Conservation (phyloP, 495 filamentous ascomycete species). For the Lentithecium fluviatile region DNA sequence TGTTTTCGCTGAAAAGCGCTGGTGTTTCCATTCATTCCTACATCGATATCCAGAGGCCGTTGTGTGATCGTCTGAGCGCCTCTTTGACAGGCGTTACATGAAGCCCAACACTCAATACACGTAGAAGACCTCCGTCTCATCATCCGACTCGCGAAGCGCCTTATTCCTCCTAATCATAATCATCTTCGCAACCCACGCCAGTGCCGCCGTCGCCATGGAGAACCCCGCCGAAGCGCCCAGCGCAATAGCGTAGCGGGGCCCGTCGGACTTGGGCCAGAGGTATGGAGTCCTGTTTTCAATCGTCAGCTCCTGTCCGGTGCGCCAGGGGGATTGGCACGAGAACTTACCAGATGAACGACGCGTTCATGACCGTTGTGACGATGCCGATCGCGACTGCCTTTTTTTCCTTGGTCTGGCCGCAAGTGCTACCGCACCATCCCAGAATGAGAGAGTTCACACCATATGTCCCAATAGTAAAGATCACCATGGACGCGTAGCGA, state of each 20-base stretch:
- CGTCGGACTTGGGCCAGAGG: too few relatives aligned
- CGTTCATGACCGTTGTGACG: conserved; percentile 56
- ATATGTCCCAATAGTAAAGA: conserved; percentile 52
- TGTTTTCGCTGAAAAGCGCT: too few relatives aligned
- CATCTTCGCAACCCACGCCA: conserved; percentile 4
- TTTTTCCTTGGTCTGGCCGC: conserved; percentile 50
- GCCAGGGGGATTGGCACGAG: too few relatives aligned
- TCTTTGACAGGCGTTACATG: too few relatives aligned
- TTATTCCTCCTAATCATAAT: conserved; percentile 8
- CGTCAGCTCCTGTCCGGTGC: too few relatives aligned
- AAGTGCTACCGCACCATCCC: conserved; percentile 54
- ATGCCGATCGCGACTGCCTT: conserved; percentile 54
- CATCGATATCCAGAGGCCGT: too few relatives aligned
- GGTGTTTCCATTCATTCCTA: too few relatives aligned
- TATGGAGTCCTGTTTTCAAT: too few relatives aligned
- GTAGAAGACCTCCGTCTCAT: conserved; percentile 4
- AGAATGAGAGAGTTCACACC: conserved; percentile 52
- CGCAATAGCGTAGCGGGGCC: too few relatives aligned
- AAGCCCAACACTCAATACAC: background rate
- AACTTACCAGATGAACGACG: conserved; percentile 51
- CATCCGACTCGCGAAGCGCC: conserved; percentile 2
- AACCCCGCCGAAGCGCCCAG: too few relatives aligned
- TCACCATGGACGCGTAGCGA: conserved; percentile 53
- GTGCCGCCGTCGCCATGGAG: background rate
- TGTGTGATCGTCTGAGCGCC: too few relatives aligned